These are phyloP conservation scores for Diophrys appendiculata DNA, from an alignment of 73 alveolate genomes.

Conservation along the genomic window DNA sequence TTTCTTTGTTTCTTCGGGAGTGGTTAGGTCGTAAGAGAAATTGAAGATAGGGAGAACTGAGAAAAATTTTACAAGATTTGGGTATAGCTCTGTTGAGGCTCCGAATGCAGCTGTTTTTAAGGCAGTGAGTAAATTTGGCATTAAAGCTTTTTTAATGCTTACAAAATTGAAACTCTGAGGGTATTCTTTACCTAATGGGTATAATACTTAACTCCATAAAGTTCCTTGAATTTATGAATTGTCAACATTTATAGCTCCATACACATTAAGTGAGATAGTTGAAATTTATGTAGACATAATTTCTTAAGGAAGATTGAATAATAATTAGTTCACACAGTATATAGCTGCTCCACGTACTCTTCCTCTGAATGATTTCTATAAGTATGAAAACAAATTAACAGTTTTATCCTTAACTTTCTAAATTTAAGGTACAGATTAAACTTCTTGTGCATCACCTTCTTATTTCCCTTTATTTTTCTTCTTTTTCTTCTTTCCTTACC, in stretches of 20 bases:
- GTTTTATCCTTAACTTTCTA: not conserved
- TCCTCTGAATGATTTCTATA: conserved; percentile 26
- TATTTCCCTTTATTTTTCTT: not conserved
- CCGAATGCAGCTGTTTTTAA: conserved; percentile 62
- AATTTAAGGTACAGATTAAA: no score
- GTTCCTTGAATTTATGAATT: conserved; percentile 45
- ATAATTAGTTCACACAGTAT: conserved; percentile 15
- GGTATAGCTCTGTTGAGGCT: conserved; percentile 52
- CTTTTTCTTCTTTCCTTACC: conserved; percentile 2
- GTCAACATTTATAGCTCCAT: conserved; percentile 40
- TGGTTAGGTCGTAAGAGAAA: not conserved
- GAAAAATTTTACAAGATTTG: conserved; percentile 40
- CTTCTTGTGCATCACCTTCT: not conserved
- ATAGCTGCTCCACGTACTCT: conserved; percentile 45
- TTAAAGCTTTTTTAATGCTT: conserved; percentile 38
- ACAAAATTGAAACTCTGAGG: conserved; percentile 38
- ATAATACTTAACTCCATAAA: conserved; percentile 51
- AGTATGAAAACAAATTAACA: not conserved
- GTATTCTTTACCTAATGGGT: conserved; percentile 21
- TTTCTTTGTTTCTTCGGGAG: not conserved
- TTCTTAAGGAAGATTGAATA: conserved; percentile 38
- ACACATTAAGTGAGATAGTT: conserved; percentile 33
- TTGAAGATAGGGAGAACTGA: conserved; percentile 58
- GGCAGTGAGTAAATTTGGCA: conserved; percentile 47
- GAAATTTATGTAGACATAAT: conserved; percentile 21